Evolutionary conservation across 768 basidiomycete genomes (phyloP), one percentile per base, ranked within the genome.

Genomic region (Tylopilus plumbeoviolaceoides): DNA sequence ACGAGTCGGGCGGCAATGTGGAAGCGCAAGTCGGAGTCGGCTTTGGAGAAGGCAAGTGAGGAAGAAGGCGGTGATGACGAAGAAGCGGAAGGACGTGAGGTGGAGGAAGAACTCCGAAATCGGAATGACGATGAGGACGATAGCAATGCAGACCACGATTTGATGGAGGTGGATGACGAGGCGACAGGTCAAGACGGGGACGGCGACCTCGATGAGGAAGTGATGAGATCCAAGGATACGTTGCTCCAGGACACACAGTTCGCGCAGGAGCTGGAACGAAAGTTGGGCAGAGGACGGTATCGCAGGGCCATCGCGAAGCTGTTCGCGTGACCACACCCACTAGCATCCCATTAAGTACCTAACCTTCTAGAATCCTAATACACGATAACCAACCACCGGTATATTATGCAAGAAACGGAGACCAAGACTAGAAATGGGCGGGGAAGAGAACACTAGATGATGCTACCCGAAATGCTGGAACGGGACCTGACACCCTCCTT

Each of bases 1-100:
- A 69, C 60, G 33, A 69, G 63, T 38, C 58, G 57, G 35, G 64
- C 66, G 17, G 64, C 66, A 23, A 40, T 53, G 44, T 68, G 64
- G 59, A 70, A 60, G 28, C 59, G 56, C 12, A 53, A 51, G 15
- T 52, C 51, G 15, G 55, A 52, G 25, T 44, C 21, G 12, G 8
- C n/a, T 15, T 28, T 14, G 43, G 53, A 53, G 12, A 53, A 50
- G 7, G 50, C 40, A 7, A 30, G 27, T 7, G 41, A 27, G 2
- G 45, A 17, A 2, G 43, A 35, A 1, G 23, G 25, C 1, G n/a
- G n/a, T n/a, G n/a, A n/a, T n/a, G 50, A 40, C 0, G 61, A 25
- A 3, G 47, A 53, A 2, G 61, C 50, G 12, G 61, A 54, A 35
- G 55, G 47, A n/a, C 49, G 54, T 5, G 54, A 27, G n/a, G 53